Conservation (phyloP, 2,329 filamentous ascomycete genomes). For the Microcyclosporella mali region DNA sequence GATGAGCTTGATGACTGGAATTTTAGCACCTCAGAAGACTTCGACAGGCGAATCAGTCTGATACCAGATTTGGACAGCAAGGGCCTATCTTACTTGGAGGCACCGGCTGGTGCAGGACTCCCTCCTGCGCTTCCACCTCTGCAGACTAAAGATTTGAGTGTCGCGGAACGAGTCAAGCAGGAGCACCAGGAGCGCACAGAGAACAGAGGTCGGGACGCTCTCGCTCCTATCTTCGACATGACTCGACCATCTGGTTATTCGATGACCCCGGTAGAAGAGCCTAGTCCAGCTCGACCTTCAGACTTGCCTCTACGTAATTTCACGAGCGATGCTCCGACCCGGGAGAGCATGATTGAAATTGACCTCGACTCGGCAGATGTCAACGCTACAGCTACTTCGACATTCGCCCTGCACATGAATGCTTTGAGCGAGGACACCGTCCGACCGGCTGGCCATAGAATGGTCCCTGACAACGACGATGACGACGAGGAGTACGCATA, state of each 20-base stretch:
- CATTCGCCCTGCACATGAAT: conserved; percentile 37
- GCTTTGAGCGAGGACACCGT: conserved; percentile 19
- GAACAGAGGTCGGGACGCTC: conserved; percentile 49
- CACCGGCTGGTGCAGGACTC: conserved; percentile 15
- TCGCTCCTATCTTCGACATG: conserved; percentile 54
- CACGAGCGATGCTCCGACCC: conserved; percentile 36
- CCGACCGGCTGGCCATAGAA: conserved; percentile 7
- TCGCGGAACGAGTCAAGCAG: conserved; percentile 36
- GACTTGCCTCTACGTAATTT: conserved; percentile 50
- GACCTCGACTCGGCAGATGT: conserved; percentile 53
- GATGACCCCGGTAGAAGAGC: conserved; percentile 27
- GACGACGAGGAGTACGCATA: conserved; percentile 36
- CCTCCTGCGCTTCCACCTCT: conserved; percentile 17
- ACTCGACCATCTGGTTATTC: conserved; percentile 47
- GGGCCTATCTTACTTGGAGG: conserved; percentile 19
- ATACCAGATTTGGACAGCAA: conserved; percentile 21
- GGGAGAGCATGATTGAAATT: conserved; percentile 50
- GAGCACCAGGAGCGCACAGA: conserved; percentile 53
- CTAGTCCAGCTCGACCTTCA: conserved; percentile 30
- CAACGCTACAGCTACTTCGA: conserved; percentile 41
- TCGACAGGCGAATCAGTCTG: conserved; percentile 41
- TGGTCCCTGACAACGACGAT: conserved; percentile 21
- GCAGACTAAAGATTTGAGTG: conserved; percentile 15
- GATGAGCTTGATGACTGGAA: conserved; percentile 51
- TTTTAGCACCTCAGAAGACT: conserved; percentile 58